Conservation (phyloP, 75 land plant genomes). For the Sequoiadendron giganteum region DNA sequence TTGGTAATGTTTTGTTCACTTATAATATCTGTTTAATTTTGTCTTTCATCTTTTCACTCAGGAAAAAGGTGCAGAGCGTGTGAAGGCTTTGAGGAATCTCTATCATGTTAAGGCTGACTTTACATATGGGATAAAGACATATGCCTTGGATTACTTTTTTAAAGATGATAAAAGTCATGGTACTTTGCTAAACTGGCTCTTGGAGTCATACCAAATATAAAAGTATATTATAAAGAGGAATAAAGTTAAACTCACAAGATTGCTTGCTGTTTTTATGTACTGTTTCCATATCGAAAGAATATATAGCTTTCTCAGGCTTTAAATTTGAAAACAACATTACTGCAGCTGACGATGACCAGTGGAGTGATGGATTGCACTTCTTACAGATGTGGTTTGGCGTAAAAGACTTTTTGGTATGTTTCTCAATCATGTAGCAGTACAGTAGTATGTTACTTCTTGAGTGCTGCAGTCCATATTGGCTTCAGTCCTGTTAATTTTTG, state of each 20-base stretch:
- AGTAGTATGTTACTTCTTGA: not conserved
- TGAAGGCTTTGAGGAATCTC: conserved; percentile 44
- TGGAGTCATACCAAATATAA: conserved; percentile 18
- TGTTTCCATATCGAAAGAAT: not conserved
- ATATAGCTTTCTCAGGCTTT: not conserved
- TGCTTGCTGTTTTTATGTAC: not conserved
- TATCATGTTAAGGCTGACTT: conserved; percentile 57
- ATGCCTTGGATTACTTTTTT: conserved; percentile 76
- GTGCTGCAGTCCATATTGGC: not conserved
- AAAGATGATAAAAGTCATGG: conserved; percentile 9
- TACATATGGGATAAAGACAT: conserved; percentile 50
- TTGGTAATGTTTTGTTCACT: not conserved
- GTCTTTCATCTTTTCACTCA: not conserved
- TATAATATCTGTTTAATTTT: not conserved
- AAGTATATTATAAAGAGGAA: not conserved
- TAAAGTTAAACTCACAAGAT: not conserved
- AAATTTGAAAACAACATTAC: not conserved
- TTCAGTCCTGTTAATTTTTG: not conserved
- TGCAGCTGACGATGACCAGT: conserved; percentile 45
- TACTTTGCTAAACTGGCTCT: not conserved
- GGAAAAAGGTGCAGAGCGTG: conserved; percentile 32
- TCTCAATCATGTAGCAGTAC: not conserved
- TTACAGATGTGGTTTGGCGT: conserved; percentile 87
- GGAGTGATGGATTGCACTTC: conserved; percentile 65
- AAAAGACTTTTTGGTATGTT: conserved; percentile 73